Conservation (phyloP, 1,139 yeast species). For the Eremothecium sinecaudum region DNA sequence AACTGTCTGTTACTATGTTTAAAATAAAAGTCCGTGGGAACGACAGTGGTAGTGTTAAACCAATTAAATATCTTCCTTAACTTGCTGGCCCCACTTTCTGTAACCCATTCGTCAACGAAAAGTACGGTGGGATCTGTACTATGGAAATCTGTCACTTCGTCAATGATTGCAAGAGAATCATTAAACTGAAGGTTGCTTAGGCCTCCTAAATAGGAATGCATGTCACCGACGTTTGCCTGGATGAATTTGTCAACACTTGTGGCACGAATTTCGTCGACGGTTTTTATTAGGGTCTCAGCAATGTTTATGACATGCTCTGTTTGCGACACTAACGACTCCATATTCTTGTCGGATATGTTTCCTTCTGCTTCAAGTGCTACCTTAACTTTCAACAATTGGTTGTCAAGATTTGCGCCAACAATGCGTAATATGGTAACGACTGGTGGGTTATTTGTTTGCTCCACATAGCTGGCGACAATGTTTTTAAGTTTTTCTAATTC, state of each 20-base stretch:
- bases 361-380: not conserved
- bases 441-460: constrained; percentile 2
- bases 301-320: constrained; percentile 1
- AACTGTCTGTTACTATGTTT: constrained; percentile 1
- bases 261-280: constrained; percentile 4
- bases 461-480: constrained; percentile 3
- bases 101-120: not conserved
- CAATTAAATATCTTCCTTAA: constrained; percentile 1
- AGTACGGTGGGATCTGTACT: not conserved
- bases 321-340: not conserved
- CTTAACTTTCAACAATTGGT: not conserved
- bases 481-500: constrained; percentile 1
- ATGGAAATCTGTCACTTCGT: not conserved
- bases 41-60: constrained; percentile 1
- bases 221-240: constrained; percentile 1
- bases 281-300: constrained; percentile 2
- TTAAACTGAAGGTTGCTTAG: not conserved
- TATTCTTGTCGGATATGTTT: not conserved
- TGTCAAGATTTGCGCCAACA: constrained; percentile 3
- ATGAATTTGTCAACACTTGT: constrained; percentile 3
- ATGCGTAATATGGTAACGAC: constrained; percentile 2
- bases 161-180: constrained; percentile 3
- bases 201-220: constrained; percentile 2
- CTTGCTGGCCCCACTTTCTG: not conserved
- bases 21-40: constrained; percentile 2